Base-by-base conservation (phyloP, 306 rosid genomes). In the Mucuna pruriens region DNA sequence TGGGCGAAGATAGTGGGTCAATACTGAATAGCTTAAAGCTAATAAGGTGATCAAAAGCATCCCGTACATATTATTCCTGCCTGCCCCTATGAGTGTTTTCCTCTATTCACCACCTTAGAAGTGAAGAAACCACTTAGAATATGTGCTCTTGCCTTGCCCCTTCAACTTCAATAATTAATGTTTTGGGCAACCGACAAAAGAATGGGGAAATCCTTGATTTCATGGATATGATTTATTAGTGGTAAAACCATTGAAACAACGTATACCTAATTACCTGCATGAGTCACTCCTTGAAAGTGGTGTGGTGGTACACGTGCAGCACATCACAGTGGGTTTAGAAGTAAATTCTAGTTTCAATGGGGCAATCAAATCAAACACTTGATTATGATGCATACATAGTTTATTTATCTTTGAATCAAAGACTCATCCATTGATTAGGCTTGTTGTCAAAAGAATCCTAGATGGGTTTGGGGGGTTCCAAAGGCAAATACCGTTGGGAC, bases 401-500 rank as follows among this genome's bases (percentile, higher is more conserved):
- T 86, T 90, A 57, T 86, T 91, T 87, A 66, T 77, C 91, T 88
- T 93, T 71, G 83, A 86, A 90, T 84, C 88, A 85, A 89, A 88
- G 90, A 76, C 89, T 83, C 80, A 81, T 85, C 67, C 79, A 75
- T 77, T 79, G 57, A 85, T 48, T 77, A 52, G 84, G 86, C 79
- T 87, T 81, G 81, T 82, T 87, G 66, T 73, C 87, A 80, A 80
- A 84, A 82, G 82, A 83, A 85, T 80, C 88, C 77, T 68, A 62
- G 61, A 76, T 82, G 57, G 81, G 23, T 20, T 62, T 49, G 16
- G 44, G 44, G 20, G 83, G 80, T 66, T 74, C 83, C 49, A 75
- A 84, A 83, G 80, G 84, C 63, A 66, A 71, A 85, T 40, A 69
- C 76, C 69, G 67, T 84, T 78, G 66, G 76, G 90, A 86, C 82